A percentile compares a stretch with the other conserved stretches of the same genome.
phyloP scores from a whole-genome alignment of 2,329 filamentous ascomycete species.

The Paecilomyces sp. region DNA sequence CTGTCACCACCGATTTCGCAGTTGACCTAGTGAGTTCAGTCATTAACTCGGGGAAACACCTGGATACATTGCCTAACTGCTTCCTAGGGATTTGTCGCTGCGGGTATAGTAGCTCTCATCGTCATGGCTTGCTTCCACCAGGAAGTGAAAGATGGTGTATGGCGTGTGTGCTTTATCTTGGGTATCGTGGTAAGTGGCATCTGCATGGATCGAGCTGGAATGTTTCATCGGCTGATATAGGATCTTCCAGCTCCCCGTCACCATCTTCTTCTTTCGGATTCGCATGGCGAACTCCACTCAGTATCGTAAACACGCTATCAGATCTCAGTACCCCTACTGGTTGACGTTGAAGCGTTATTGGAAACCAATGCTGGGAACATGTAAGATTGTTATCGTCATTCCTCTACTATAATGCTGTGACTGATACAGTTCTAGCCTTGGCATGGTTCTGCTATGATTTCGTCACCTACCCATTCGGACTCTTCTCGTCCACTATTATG shows the following conservation, averaged over 20 bases:
- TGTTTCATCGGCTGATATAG: background rate
- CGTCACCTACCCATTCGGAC: constrained; percentile 48
- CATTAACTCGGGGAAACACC: constrained; percentile 3
- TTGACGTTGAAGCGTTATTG: constrained; percentile 45
- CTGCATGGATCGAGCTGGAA: background rate
- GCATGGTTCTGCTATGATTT: constrained; percentile 52
- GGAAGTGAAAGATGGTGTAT: constrained; percentile 28
- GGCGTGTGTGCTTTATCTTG: constrained; percentile 45
- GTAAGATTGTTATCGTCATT: constrained; percentile 4
- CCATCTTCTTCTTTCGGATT: constrained; percentile 47
- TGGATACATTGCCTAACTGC: constrained; percentile 1
- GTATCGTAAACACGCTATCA: constrained; percentile 42
- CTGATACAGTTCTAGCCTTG: constrained; percentile 15
- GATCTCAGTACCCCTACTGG: constrained; percentile 40
- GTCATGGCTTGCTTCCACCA: constrained; percentile 17
- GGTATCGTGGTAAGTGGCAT: constrained; percentile 31
- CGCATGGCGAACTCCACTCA: constrained; percentile 47
- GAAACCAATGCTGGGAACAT: constrained; percentile 42
- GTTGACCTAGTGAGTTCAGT: constrained; percentile 3
- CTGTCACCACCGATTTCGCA: constrained; percentile 17
- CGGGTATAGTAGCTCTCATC: constrained; percentile 17
- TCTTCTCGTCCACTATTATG: constrained; percentile 50
- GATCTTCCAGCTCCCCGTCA: constrained; percentile 32
- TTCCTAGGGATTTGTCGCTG: constrained; percentile 16
- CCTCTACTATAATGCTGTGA: background rate